Evolutionary conservation across 1,284 basidiomycete species (phyloP), one percentile per base, ranked within the genome.

Genomic region (Melanopsichium pennsylvanicum): DNA sequence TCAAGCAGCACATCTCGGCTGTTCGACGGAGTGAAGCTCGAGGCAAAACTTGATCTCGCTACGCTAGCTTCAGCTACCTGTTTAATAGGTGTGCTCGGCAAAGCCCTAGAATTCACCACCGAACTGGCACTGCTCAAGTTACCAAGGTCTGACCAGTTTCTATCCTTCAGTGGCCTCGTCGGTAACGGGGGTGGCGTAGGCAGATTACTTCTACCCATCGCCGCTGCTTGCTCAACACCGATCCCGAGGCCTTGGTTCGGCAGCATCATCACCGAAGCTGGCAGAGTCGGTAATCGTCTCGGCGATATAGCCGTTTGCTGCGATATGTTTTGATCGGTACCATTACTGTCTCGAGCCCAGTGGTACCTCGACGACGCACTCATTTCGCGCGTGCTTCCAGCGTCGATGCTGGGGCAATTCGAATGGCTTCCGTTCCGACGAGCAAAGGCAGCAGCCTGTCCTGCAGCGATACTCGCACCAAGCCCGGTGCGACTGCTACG

Each of bases 381-480:
- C n/a, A n/a, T n/a, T n/a, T n/a, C n/a, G n/a, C n/a, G n/a, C n/a
- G n/a, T n/a, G n/a, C n/a, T n/a, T n/a, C n/a, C n/a, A 16, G 34
- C 15, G 18, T 52, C 49, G 19, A 54, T 19, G n/a, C 50, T 54
- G 2, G 36, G 44, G 19, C 50, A 49, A 11, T 35, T 45, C 31
- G 50, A 45, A 22, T 61, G 37, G 13, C 36, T 39, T 25, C 12
- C 61, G 35, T 22, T 36, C 13, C 54, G 33, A 16, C 68, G 35
- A 12, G 62, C 50, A n/a, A 61, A 43, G 3, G 64, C 46, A n/a
- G 70, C 70, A 5, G 70, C 60, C 23, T 68, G 64, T 7, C 59
- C 63, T 12, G 70, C 70, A 9, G 64, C 60, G 19, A 72, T 57
- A 12, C 58, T 55, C 16, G 57, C 64, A 5, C 48, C 50, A 2